Base-by-base conservation (phyloP, 1,284 basidiomycete genomes). In the Schizophyllum amplum region DNA sequence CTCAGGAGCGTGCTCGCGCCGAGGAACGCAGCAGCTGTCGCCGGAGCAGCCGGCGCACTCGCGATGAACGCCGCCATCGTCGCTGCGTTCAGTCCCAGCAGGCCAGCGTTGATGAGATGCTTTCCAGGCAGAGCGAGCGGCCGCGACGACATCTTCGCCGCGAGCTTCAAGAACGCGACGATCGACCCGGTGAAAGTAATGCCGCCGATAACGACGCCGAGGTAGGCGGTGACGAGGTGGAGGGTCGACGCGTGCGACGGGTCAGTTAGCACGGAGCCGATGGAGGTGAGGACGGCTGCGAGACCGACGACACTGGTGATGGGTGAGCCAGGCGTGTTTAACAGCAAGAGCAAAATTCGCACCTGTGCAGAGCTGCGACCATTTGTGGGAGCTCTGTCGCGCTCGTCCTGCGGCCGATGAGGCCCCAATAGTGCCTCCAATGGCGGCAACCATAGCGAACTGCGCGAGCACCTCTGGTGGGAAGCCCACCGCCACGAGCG, bases 91-190 rank as follows among this genome's bases (percentile, higher is more conserved):
- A 82, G 77, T 22, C 82, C 83, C 11, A 93, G 70, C 24, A 93
- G 75, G 4, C 81, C 75, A 3, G 75, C 69, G 67, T 93, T 93
- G 63, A 92, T 75, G 6, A 91, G 60, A 65, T 93, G 91, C 62
- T 86, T 83, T 33, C 81, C 88, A 5, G 89, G 90, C 25, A 93
- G 75, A 24, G 76, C 71, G 22, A 92, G 70, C 0, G 90, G 86
- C 61, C 77, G 82, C 51, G 86, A 89, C 7, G 85, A 77, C 81
- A 92, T 87, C 59, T 79, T 81, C 5, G 87, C 90, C 1, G 89
- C 89, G 42, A 93, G 76, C 68, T 93, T 93, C 54, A 92, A 71
- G 78, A 92, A 93, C 0, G 90, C 90, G n/a, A 93, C 87, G 55
- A 93, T 83, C 4, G 89, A 92, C 22, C 90, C 90, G 23, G 87